Conservation (phyloP, 345 rosid genomes). For the Camelina laxa region DNA sequence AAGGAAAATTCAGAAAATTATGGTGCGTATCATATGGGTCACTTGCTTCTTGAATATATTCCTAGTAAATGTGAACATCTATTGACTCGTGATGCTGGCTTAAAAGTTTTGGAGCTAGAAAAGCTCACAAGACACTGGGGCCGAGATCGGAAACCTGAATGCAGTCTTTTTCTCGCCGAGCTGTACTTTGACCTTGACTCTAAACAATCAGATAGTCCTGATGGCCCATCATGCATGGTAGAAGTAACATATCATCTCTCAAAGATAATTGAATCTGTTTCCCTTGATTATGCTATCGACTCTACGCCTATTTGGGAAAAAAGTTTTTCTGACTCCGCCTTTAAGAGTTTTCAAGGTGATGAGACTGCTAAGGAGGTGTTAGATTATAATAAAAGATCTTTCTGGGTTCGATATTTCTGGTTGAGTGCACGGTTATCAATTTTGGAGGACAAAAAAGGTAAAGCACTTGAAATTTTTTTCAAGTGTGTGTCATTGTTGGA, state of each 20-base stretch:
- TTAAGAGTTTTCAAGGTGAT: constrained; percentile 49
- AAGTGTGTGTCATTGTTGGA: constrained; percentile 68
- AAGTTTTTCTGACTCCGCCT: constrained; percentile 41
- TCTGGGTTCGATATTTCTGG: constrained; percentile 93
- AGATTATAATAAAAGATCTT: constrained; percentile 53
- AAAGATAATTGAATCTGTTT: constrained; percentile 87
- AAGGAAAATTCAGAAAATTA: constrained; percentile 67
- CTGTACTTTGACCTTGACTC: constrained; percentile 76
- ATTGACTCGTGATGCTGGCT: constrained; percentile 53
- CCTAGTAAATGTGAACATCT: constrained; percentile 55
- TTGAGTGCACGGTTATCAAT: constrained; percentile 84
- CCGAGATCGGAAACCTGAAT: constrained; percentile 77
- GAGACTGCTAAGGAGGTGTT: constrained; percentile 42
- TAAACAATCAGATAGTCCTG: constrained; percentile 55
- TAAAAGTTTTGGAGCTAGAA: constrained; percentile 80
- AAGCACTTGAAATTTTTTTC: constrained; percentile 72
- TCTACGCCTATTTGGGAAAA: constrained; percentile 43
- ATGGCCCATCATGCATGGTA: constrained; percentile 57
- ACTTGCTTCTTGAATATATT: constrained; percentile 81
- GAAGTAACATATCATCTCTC: constrained; percentile 89
- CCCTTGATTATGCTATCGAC: constrained; percentile 62
- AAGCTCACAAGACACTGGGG: constrained; percentile 87
- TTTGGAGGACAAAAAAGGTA: constrained; percentile 73
- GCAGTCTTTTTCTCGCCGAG: constrained; percentile 93
- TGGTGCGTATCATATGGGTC: constrained; percentile 90